phyloP scores from a whole-genome alignment of 139 green algal species.

The Coelastrella sp. region DNA sequence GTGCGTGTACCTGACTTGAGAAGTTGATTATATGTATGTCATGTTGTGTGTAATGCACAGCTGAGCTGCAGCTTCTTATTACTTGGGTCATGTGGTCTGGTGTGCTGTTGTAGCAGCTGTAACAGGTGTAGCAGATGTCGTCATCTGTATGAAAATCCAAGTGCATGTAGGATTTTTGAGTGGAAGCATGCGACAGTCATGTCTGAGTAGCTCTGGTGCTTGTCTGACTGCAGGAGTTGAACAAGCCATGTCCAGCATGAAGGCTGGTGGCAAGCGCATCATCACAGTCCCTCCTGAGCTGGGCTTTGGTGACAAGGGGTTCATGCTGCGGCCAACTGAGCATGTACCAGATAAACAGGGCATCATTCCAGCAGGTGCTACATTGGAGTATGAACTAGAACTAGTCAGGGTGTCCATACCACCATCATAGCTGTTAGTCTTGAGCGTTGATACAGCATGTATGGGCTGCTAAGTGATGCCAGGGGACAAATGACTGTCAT shows the following conservation, averaged over 20 bases:
- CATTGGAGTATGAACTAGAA: slow-evolving; percentile 81
- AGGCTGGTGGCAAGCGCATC: slow-evolving; percentile 73
- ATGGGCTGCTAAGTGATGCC: no score
- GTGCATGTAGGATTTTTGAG: no score
- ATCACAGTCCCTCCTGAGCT: slow-evolving; percentile 77
- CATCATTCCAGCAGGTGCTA: slow-evolving; percentile 70
- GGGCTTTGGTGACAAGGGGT: slow-evolving; percentile 82
- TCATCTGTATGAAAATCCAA: no score
- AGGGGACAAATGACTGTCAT: no score
- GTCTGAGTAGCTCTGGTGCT: no score
- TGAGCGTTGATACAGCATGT: background rate
- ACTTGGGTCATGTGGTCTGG: background rate
- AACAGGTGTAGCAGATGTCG: no score
- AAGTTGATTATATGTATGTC: no score
- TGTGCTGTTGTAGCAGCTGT: background rate
- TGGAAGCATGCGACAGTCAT: no score
- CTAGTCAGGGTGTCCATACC: slow-evolving; percentile 83
- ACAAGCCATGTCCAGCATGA: slow-evolving; percentile 82
- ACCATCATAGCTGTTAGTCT: slow-evolving; percentile 53
- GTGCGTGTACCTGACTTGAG: no score
- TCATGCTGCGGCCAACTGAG: slow-evolving; percentile 73
- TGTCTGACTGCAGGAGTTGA: slow-evolving; percentile 67
- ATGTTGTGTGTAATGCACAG: background rate
- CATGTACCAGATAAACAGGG: slow-evolving; percentile 85
- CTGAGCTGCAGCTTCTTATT: background rate